Conservation (phyloP, 139 green algal species). For the Chlorella vulgaris region DNA sequence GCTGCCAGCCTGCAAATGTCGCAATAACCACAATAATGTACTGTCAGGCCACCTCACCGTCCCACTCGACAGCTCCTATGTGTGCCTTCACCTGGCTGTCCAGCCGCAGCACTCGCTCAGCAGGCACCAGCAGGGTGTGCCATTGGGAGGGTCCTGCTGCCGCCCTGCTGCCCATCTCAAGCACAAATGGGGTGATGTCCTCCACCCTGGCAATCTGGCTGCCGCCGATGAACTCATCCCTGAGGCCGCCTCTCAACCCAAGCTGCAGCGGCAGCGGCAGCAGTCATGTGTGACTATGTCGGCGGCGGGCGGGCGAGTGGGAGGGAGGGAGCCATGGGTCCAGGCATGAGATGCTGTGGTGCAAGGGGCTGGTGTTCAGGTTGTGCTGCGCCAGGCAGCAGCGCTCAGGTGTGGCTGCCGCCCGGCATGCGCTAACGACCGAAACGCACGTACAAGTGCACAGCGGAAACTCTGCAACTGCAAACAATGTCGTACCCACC, state of each 20-base stretch:
- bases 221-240: neutral
- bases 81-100: neutral
- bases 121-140: neutral
- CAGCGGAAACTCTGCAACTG: too few relatives aligned
- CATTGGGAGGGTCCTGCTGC: neutral
- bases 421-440: too few relatives aligned
- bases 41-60: too few relatives aligned
- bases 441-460: too few relatives aligned
- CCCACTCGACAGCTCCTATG: constrained; percentile 9
- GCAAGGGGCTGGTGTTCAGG: neutral
- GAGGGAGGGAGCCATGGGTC: too few relatives aligned
- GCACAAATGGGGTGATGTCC: constrained; percentile 3
- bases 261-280: too few relatives aligned
- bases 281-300: neutral
- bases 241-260: neutral
- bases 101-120: neutral
- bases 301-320: too few relatives aligned
- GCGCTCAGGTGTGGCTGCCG: neutral
- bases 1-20: too few relatives aligned
- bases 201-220: neutral
- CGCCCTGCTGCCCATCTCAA: neutral
- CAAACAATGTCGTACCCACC: neutral
- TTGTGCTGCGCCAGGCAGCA: neutral
- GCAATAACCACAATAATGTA: too few relatives aligned
- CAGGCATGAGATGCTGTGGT: neutral